Conservation (phyloP, 345 rosid genomes). For the Kernera saxatilis region DNA sequence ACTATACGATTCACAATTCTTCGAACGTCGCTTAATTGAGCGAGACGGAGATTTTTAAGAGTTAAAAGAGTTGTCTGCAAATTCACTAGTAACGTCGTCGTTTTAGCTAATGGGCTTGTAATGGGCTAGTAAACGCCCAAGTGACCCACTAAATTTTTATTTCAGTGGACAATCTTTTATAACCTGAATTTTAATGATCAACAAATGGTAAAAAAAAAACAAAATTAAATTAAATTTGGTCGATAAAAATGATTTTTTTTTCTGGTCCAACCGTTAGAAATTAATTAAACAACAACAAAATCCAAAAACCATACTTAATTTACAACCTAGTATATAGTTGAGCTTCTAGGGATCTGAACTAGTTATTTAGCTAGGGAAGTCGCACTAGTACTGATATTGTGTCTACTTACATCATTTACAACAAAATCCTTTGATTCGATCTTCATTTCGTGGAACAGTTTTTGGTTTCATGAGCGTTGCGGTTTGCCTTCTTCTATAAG, state of each 20-base stretch:
- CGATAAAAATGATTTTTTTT: too few species aligned
- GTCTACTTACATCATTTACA: background rate
- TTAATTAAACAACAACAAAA: too few species aligned
- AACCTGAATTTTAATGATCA: too few species aligned
- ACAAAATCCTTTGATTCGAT: background rate
- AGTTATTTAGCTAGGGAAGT: background rate
- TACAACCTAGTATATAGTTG: too few species aligned
- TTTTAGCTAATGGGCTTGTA: background rate
- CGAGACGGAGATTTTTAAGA: background rate
- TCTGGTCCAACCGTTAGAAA: too few species aligned
- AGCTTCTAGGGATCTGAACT: too few species aligned
- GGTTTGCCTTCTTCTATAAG: constrained; percentile 66
- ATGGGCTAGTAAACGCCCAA: too few species aligned
- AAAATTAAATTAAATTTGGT: too few species aligned
- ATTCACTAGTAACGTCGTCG: background rate
- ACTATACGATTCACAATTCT: background rate
- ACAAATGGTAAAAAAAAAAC: too few species aligned
- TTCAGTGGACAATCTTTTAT: too few species aligned
- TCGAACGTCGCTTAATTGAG: background rate
- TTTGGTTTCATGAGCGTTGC: background rate
- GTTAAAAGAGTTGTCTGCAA: background rate
- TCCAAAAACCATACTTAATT: too few species aligned
- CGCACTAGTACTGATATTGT: background rate
- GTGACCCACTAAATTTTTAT: too few species aligned
- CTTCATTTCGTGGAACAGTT: background rate